Percentiles rank a stretch among this genome's conserved stretches.
phyloP scores from a whole-genome alignment of 1,139 yeast genomes.

The Magnusiomyces paraingens region DNA sequence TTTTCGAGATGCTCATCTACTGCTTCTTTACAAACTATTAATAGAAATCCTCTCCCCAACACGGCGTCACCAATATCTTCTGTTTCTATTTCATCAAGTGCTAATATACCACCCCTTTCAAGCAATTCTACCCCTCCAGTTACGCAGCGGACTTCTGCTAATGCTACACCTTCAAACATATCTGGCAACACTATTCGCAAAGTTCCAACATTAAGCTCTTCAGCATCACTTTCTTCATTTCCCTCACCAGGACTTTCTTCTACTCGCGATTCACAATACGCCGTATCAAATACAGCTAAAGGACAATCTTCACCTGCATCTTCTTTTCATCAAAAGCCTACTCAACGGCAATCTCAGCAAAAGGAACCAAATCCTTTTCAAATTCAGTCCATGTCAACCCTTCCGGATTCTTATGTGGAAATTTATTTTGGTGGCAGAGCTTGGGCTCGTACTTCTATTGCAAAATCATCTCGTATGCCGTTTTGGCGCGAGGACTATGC shows the following conservation, averaged over 20 bases:
- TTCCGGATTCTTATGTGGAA: slow-evolving; percentile 39
- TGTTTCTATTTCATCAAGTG: neutral
- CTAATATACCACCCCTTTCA: too few relatives aligned
- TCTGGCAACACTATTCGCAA: too few relatives aligned
- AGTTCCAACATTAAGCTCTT: too few relatives aligned
- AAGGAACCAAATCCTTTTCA: neutral
- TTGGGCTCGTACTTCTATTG: slow-evolving; percentile 52
- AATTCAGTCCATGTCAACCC: too few relatives aligned
- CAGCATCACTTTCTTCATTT: too few relatives aligned
- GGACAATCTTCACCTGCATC: neutral
- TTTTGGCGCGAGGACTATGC: slow-evolving; percentile 54
- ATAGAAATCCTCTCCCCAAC: slow-evolving; percentile 1
- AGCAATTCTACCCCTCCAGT: too few relatives aligned
- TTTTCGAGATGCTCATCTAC: slow-evolving; percentile 26
- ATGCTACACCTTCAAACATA: too few relatives aligned
- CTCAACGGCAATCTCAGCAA: neutral
- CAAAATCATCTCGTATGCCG: slow-evolving; percentile 37
- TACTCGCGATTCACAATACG: neutral
- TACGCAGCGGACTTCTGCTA: too few relatives aligned
- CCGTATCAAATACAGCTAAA: neutral
- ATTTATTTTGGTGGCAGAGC: slow-evolving; percentile 49
- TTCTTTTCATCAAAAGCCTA: neutral
- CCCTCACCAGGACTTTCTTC: too few relatives aligned
- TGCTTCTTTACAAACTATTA: too few relatives aligned
- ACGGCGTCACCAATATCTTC: slow-evolving; percentile 9